Percentiles rank a stretch among this genome's conserved stretches.
Evolutionary conservation across 176 grass and related monocot species (phyloP).

Genomic region (Oryza glaberrima): DNA sequence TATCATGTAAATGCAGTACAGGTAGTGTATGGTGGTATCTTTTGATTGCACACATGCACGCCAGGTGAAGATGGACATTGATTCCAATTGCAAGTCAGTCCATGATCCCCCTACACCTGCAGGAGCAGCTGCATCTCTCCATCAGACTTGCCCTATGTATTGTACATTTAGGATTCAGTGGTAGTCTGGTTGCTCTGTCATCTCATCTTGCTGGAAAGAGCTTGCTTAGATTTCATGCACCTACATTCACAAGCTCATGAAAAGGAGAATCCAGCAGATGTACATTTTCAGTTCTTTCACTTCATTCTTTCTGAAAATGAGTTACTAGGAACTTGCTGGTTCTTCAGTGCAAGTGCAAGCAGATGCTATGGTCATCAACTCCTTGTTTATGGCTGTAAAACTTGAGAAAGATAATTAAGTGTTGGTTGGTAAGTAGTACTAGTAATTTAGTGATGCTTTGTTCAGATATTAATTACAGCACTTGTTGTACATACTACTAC

Average conservation of each 20-base stretch:
- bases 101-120: slow-evolving; percentile 9
- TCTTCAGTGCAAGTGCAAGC: neutral
- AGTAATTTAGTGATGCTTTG: neutral
- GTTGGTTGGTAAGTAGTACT: neutral
- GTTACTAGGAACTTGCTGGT: neutral
- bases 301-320: neutral
- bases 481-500: neutral
- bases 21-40: neutral
- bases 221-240: slow-evolving; percentile 15
- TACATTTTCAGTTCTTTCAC: neutral
- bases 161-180: neutral
- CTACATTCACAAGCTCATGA: neutral
- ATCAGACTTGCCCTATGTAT: neutral
- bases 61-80: slow-evolving; percentile 5
- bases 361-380: neutral
- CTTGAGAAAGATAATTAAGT: neutral
- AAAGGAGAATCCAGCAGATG: neutral
- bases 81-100: neutral
- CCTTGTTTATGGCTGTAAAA: neutral
- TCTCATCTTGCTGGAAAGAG: neutral
- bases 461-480: neutral
- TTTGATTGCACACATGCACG: neutral
- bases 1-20: neutral
- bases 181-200: neutral
- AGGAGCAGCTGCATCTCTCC: slow-evolving; percentile 16